Conservation (phyloP, 2,329 filamentous ascomycete species). For the Geosmithia morbida region DNA sequence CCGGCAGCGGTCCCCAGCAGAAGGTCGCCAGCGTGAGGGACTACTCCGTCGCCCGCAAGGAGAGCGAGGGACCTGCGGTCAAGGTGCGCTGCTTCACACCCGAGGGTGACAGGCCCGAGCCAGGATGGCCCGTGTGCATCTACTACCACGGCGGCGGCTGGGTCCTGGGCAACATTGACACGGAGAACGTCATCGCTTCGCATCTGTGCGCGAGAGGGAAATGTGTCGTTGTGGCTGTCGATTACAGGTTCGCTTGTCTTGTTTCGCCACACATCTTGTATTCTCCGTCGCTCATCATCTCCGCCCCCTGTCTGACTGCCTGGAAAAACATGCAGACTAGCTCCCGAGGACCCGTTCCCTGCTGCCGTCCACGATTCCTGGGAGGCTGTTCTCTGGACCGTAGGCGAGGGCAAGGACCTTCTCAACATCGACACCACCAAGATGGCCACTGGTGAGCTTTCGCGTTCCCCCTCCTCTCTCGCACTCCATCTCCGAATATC, state of each 20-base stretch:
- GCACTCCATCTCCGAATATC: neutral
- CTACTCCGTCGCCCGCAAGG: conserved; percentile 23
- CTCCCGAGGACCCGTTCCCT: conserved; percentile 40
- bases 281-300: neutral
- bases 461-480: neutral
- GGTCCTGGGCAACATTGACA: conserved; percentile 42
- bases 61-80: conserved; percentile 32
- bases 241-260: conserved; percentile 28
- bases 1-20: conserved; percentile 24
- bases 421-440: conserved; percentile 22
- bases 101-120: conserved; percentile 20
- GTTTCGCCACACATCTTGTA: no score
- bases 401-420: conserved; percentile 10
- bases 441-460: conserved; percentile 4
- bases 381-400: conserved; percentile 35
- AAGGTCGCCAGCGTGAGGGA: conserved; percentile 29
- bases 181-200: conserved; percentile 41
- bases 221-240: conserved; percentile 38
- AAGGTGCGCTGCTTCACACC: conserved; percentile 35
- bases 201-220: conserved; percentile 33
- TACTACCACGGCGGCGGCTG: conserved; percentile 46
- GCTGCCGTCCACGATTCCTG: conserved; percentile 42
- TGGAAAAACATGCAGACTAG: conserved; percentile 21
- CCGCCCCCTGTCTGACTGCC: neutral
- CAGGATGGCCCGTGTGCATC: conserved; percentile 39